Evolutionary conservation across 768 basidiomycete genomes (phyloP).

Genomic region (Tylopilus sp.): DNA sequence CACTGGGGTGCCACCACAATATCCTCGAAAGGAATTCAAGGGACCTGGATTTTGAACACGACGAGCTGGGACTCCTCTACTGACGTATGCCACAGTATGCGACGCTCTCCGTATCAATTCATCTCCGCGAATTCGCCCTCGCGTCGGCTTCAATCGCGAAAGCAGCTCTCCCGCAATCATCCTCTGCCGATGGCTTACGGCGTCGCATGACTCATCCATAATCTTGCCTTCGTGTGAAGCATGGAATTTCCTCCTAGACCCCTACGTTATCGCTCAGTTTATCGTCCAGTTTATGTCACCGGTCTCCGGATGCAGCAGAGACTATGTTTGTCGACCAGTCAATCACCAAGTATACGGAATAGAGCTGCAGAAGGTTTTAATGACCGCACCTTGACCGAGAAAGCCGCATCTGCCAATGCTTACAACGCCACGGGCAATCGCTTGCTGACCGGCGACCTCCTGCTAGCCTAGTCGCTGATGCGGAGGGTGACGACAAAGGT

Average conservation of each 20-base stretch:
- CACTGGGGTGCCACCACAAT: neutral
- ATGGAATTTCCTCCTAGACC: neutral
- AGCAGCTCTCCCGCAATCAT: no score
- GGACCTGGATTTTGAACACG: neutral
- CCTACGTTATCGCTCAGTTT: neutral
- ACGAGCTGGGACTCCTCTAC: neutral
- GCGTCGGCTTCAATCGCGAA: neutral
- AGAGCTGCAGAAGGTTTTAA: neutral
- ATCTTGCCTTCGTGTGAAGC: neutral
- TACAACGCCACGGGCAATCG: neutral
- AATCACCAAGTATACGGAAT: slow-evolving; percentile 4
- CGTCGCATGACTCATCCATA: neutral
- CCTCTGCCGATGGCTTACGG: neutral
- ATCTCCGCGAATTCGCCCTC: neutral
- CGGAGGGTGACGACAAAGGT: neutral
- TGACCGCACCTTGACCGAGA: slow-evolving; percentile 9
- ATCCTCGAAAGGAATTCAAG: neutral
- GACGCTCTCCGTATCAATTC: neutral
- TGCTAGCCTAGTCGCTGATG: no score
- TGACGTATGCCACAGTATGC: neutral
- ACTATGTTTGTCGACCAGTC: neutral
- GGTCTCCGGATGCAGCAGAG: no score
- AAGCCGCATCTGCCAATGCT: neutral
- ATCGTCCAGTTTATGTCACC: neutral
- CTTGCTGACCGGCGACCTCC: no score